These are phyloP conservation scores for Berkeleyomyces rouxiae DNA, from an alignment of 2,329 filamentous ascomycete genomes.

Conservation along the genomic window DNA sequence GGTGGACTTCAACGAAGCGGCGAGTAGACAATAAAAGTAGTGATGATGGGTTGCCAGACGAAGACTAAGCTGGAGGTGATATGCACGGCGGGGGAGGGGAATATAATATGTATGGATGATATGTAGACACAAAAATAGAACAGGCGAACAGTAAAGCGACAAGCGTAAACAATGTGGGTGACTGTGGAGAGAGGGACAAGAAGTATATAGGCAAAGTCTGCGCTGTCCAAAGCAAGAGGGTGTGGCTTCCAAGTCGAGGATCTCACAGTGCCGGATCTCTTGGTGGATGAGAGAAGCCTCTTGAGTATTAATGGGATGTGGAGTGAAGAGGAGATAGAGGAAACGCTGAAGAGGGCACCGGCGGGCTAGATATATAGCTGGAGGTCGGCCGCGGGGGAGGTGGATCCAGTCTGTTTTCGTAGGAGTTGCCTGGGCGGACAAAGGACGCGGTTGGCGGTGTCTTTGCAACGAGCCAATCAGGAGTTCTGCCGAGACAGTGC, in stretches of 20 bases:
- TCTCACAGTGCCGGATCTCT: constrained; percentile 1
- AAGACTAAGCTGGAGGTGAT: neutral
- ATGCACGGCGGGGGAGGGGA: neutral
- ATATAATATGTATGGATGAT: neutral
- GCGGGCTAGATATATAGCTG: constrained; percentile 4
- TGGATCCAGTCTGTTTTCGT: neutral
- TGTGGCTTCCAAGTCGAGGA: neutral
- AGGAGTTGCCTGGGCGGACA: neutral
- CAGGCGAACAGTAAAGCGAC: neutral
- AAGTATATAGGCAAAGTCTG: neutral
- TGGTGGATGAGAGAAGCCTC: constrained; percentile 3
- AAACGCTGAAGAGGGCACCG: neutral
- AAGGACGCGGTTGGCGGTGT: neutral
- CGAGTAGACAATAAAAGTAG: no score
- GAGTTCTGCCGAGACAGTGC: neutral
- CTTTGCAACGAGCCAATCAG: neutral
- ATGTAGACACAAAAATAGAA: neutral
- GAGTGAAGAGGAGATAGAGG: neutral
- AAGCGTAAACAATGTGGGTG: neutral
- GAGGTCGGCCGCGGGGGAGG: neutral
- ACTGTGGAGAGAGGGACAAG: neutral
- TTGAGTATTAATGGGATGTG: neutral
- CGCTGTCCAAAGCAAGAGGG: neutral
- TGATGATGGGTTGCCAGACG: neutral
- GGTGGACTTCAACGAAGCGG: no score